phyloP scores from a whole-genome alignment of 2,329 filamentous ascomycete species.

The Fusarium dimerum region DNA sequence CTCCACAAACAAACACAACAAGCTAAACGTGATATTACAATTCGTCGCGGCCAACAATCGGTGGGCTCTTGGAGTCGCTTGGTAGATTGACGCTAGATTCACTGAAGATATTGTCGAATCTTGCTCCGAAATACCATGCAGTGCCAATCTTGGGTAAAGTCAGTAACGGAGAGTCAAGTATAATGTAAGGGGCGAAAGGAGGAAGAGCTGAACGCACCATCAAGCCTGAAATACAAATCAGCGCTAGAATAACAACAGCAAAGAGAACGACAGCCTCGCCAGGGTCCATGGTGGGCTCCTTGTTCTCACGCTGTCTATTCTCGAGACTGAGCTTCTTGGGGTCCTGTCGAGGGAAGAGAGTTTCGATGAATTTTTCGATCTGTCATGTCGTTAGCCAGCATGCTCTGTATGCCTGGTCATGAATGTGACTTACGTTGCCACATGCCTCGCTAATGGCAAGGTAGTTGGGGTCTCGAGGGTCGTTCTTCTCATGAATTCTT shows the following conservation, averaged over 20 bases:
- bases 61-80: slow-evolving; percentile 21
- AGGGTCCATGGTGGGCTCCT: slow-evolving; percentile 50
- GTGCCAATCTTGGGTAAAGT: slow-evolving; percentile 62
- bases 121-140: slow-evolving; percentile 79
- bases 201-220: slow-evolving; percentile 65
- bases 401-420: too few relatives aligned
- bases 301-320: slow-evolving; percentile 38
- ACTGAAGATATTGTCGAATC: slow-evolving; percentile 62
- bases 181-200: background rate
- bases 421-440: slow-evolving; percentile 62
- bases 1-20: slow-evolving; percentile 11
- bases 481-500: slow-evolving; percentile 90
- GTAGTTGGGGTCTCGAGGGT: slow-evolving; percentile 89
- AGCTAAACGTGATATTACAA: slow-evolving; percentile 29
- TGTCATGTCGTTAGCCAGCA: slow-evolving; percentile 37
- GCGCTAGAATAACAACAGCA: slow-evolving; percentile 64
- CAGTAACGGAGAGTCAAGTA: background rate
- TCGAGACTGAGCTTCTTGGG: slow-evolving; percentile 57
- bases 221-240: slow-evolving; percentile 68
- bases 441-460: slow-evolving; percentile 89
- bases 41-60: slow-evolving; percentile 37
- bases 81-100: slow-evolving; percentile 28
- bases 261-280: slow-evolving; percentile 68
- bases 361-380: slow-evolving; percentile 96
- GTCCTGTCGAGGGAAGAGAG: slow-evolving; percentile 83